These are phyloP conservation scores for Blastosporella zonata DNA, from an alignment of 1,284 basidiomycete species.

Conservation along the genomic window DNA sequence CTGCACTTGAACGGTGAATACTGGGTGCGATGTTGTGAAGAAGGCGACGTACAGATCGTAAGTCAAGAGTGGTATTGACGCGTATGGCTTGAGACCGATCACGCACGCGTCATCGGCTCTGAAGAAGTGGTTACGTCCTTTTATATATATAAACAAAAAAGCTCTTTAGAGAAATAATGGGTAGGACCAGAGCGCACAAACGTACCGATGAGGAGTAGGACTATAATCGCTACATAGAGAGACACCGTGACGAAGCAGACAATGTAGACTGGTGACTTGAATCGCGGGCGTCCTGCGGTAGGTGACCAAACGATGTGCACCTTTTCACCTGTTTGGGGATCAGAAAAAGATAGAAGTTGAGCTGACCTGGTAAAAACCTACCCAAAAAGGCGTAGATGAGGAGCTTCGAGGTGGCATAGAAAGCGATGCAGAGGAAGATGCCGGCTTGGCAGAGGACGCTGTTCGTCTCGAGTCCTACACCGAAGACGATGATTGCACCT, in stretches of 20 bases:
- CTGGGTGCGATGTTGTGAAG: neutral
- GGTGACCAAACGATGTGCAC: conserved; percentile 35
- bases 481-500: conserved; percentile 34
- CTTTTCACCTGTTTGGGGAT: conserved; percentile 33
- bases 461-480: conserved; percentile 31
- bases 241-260: conserved; percentile 28
- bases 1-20: conserved; percentile 17
- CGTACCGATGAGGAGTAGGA: conserved; percentile 31
- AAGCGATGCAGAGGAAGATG: conserved; percentile 32
- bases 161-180: neutral
- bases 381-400: conserved; percentile 27
- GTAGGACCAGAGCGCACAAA: neutral
- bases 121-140: conserved; percentile 29
- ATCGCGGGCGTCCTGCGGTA: conserved; percentile 21
- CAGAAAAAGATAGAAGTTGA: neutral
- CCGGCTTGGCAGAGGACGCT: conserved; percentile 27
- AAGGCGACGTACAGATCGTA: conserved; percentile 30
- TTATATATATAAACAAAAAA: too few relatives aligned
- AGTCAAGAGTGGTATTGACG: conserved; percentile 30
- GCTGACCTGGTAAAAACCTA: conserved; percentile 15
- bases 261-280: conserved; percentile 33
- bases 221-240: conserved; percentile 31
- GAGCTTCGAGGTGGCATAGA: conserved; percentile 27
- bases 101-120: conserved; percentile 25
- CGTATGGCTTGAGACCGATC: conserved; percentile 31